These are phyloP conservation scores for Pseudocercospora pini-densiflorae DNA, from an alignment of 2,329 filamentous ascomycete species.

Conservation along the genomic window DNA sequence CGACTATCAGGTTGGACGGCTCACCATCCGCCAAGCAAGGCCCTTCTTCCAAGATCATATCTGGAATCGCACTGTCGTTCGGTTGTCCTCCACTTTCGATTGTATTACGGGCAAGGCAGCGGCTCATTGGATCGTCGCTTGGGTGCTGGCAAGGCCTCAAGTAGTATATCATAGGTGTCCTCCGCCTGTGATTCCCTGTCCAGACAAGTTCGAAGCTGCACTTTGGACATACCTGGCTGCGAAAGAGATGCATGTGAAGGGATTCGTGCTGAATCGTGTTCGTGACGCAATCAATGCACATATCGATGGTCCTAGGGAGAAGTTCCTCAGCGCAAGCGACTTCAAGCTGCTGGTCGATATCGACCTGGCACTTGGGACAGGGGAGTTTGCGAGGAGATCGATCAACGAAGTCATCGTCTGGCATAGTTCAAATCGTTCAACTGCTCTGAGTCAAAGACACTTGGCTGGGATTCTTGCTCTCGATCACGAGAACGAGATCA, in stretches of 20 bases:
- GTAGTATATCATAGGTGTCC: neutral
- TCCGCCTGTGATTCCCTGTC: neutral
- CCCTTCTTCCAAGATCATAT: neutral
- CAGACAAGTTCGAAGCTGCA: neutral
- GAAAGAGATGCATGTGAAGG: neutral
- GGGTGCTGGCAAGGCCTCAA: neutral
- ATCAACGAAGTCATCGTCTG: neutral
- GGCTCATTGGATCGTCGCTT: neutral
- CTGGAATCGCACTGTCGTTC: neutral
- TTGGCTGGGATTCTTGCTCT: neutral
- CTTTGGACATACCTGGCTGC: neutral
- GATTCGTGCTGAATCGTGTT: neutral
- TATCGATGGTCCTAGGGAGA: neutral
- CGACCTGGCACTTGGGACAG: neutral
- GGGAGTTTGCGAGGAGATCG: neutral
- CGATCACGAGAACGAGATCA: too few species aligned
- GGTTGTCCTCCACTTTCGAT: neutral
- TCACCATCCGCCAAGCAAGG: neutral
- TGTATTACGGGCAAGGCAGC: neutral
- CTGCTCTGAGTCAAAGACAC: neutral
- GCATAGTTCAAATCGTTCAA: neutral
- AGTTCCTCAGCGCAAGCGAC: neutral
- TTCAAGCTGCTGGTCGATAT: neutral
- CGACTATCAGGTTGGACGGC: neutral
- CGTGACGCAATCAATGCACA: neutral